Conservation (phyloP, 225 moss, liverwort and hornwort species). For the Sphagnum contortum region DNA sequence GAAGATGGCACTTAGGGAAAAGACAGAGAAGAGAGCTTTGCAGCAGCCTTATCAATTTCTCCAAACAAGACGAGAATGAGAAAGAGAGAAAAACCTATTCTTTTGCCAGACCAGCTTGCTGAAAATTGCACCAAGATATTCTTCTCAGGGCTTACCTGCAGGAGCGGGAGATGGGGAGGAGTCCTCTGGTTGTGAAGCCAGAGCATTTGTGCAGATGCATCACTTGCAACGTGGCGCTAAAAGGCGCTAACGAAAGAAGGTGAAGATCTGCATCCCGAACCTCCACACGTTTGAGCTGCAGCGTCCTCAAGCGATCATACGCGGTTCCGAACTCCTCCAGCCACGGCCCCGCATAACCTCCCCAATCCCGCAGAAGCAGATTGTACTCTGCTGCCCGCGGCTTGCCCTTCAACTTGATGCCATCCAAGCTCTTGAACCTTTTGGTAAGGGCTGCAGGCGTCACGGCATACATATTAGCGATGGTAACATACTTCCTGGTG, state of each 20-base stretch:
- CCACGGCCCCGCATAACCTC: conserved; percentile 40
- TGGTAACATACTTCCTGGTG: conserved; percentile 62
- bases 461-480: conserved; percentile 63
- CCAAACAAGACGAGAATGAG: too few relatives aligned
- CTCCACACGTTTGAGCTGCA: conserved; percentile 33
- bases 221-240: conserved; percentile 25
- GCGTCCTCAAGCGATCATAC: conserved; percentile 20
- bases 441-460: conserved; percentile 43
- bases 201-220: conserved; percentile 37
- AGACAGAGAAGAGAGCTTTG: too few relatives aligned
- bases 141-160: conserved; percentile 28
- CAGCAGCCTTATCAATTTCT: too few relatives aligned
- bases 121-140: too few relatives aligned
- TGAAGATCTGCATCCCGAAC: conserved; percentile 20
- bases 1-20: too few relatives aligned
- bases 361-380: conserved; percentile 30
- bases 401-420: conserved; percentile 37
- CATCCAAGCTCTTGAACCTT: conserved; percentile 43
- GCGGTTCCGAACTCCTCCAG: conserved; percentile 20
- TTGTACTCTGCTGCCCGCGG: conserved; percentile 38
- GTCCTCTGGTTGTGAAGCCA: conserved; percentile 40
- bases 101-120: too few relatives aligned
- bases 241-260: conserved; percentile 19
- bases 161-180: conserved; percentile 25
- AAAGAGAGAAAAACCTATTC: too few relatives aligned